Conservation (phyloP, 2,329 filamentous ascomycete genomes). For the Aspergillus latus region DNA sequence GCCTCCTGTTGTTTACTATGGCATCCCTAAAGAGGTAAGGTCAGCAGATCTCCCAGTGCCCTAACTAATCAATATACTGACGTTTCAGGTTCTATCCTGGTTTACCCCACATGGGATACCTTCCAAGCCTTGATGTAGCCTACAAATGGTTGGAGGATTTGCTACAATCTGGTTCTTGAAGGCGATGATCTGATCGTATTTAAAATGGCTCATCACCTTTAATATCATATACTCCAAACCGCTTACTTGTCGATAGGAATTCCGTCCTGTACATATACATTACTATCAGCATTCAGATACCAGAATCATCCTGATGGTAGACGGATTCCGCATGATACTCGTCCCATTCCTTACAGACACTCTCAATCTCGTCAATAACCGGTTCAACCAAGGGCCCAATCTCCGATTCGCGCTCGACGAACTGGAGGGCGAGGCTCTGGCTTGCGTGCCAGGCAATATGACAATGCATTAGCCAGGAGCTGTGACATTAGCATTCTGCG, state of each 20-base stretch:
- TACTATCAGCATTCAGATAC: no score
- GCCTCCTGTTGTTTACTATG: constrained; percentile 63
- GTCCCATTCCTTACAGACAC: background rate
- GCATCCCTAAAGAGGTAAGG: constrained; percentile 64
- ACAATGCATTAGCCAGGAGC: constrained; percentile 9
- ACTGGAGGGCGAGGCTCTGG: constrained; percentile 10
- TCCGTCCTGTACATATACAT: no score
- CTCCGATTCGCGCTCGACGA: constrained; percentile 12
- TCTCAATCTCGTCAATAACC: background rate
- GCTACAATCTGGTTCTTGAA: constrained; percentile 9
- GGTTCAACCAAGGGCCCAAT: constrained; percentile 1
- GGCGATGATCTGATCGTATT: background rate
- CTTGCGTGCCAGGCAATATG: constrained; percentile 16
- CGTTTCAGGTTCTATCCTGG: constrained; percentile 53
- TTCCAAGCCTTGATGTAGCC: constrained; percentile 43
- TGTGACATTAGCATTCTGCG: background rate
- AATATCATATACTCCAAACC: background rate
- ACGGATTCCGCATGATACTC: background rate
- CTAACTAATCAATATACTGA: no score
- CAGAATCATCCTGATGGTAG: background rate
- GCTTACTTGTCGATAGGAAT: background rate
- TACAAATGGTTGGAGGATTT: constrained; percentile 38
- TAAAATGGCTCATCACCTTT: background rate
- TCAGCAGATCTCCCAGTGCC: constrained; percentile 25
- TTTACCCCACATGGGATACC: constrained; percentile 68